Evolutionary conservation across 805 yeast genomes (phyloP), one percentile per base, ranked within the genome.

Genomic region (Danielia reshetovae): DNA sequence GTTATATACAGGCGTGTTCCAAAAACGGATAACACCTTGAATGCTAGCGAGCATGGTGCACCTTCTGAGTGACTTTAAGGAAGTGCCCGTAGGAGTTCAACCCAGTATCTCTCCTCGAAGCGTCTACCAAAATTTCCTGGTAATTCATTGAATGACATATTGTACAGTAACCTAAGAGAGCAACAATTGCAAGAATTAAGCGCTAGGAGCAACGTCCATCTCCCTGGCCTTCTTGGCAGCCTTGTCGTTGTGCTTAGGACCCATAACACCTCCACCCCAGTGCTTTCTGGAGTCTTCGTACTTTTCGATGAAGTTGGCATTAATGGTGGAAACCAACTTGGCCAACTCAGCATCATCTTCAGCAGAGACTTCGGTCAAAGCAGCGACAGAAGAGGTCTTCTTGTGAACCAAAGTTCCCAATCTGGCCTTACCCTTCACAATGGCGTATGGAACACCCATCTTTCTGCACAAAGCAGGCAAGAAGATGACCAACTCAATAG

Each of bases 211-310:
- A 42, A 59, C 71, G 29, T 55, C 65, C 55, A 72, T 53, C 55
- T 72, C 71, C 72, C 74, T 79, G 51, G 79, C 81, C 62, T 69
- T 80, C 81, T 85, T 86, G 57, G 78, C 89, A 49, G 69, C 65
- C 77, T 83, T 86, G 63, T 81, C 93, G 61, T 77, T 78, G 62
- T 97, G 87, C 79, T 90, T 93, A 58, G 84, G 74, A 71, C 97
- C 96, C 79, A 93, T 75, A 71, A 87, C 65, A 79, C 98, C 98
- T 79, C 98, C 98, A 79, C 97, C 97, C 98, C 98, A 90, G 83
- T 87, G 95, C 76, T 86, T 88, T 81, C 94, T 90, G 66, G 77
- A 63, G 58, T 93, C 97, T 63, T 90, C 97, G 84, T 82, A 86
- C 74, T 87, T 86, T 65, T 85, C 95, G 58, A 72, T 68, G 74